Base-by-base conservation (phyloP, 257 asterid species). In the Solanum chiquidenum region DNA sequence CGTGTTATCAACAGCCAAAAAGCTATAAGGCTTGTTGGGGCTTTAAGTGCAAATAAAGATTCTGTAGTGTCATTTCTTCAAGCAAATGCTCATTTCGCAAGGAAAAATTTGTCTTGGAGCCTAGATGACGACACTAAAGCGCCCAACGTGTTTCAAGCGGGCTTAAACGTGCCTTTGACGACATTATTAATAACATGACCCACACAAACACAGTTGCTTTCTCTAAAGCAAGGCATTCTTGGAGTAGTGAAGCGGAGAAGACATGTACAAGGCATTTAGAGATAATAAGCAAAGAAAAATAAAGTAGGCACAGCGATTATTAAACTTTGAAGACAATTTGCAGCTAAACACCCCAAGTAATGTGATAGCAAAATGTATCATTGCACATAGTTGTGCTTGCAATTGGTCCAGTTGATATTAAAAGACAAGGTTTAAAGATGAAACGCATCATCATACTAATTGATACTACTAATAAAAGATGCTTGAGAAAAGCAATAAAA, bases 401-500 rank as follows among this genome's bases (percentile, higher is more conserved):
- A 82, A 82, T 20, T 29, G 69, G 55, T 82, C 85, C 66, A 29
- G 21, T 10, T 80, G 64, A 79, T 44, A 79, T 27, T 4, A 35
- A 79, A 44, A 80, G 68, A 46, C 27, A 27, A 79, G 14, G 27
- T 80, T 29, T 5, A 16, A 16, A 80, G 40, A 9, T 46, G 42
- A 46, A 82, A 74, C 20, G 5, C 42, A 3, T 74, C 20, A 29
- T 49, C 69, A 16, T 46, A 31, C 86, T 82, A 20, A 82, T 18
- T 49, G 86, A 29, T 49, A 29, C 69, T 49, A 49, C 62, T 82
- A 33, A 16, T 33, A 31, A 82, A 60, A 85, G 60, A 73, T 87
- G 89, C 89, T 87, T 74, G 72, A 87, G 87, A 55, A 40, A 87
- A 87, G 89, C 83, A 87, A 87, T 83, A 87, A 60, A 72, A 62